Conservation (phyloP, 352 stramenopile species). For the Discostella stelligera region DNA sequence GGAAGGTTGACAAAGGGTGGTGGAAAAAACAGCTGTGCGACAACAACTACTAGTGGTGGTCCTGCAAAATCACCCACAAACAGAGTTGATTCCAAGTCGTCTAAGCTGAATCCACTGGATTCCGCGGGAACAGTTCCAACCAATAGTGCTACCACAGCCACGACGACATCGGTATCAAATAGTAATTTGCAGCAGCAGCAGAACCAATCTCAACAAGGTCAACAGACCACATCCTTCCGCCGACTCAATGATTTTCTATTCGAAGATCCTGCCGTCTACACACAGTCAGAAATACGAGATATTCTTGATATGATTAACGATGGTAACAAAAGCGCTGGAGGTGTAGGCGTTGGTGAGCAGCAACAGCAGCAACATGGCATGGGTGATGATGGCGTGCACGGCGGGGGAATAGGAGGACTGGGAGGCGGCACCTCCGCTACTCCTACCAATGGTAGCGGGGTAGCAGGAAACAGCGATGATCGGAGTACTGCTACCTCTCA, state of each 20-base stretch:
- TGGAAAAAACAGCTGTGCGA: neutral
- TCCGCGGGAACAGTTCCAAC: neutral
- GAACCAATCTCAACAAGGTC: slow-evolving; percentile 19
- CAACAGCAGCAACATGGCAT: neutral
- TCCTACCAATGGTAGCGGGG: neutral
- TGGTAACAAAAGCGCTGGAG: slow-evolving; percentile 53
- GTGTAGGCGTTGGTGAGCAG: neutral
- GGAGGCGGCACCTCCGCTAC: neutral
- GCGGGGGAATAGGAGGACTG: neutral
- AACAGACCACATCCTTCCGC: slow-evolving; percentile 26
- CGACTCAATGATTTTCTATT: slow-evolving; percentile 70
- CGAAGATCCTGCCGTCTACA: slow-evolving; percentile 79
- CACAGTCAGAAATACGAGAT: slow-evolving; percentile 73
- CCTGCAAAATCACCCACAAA: neutral
- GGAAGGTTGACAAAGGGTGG: neutral
- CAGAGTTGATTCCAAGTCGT: too few relatives aligned
- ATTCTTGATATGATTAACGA: slow-evolving; percentile 83
- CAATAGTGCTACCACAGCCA: slow-evolving; percentile 1
- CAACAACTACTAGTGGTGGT: neutral
- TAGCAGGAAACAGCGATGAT: neutral
- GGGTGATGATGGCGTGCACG: neutral
- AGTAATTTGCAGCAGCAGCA: slow-evolving; percentile 21
- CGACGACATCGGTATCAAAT: slow-evolving; percentile 1
- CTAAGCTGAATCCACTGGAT: neutral
- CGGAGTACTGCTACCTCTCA: neutral